Base-by-base conservation (phyloP, 192 early-diverging fungal genomes). In the Entomortierella parvispora region DNA sequence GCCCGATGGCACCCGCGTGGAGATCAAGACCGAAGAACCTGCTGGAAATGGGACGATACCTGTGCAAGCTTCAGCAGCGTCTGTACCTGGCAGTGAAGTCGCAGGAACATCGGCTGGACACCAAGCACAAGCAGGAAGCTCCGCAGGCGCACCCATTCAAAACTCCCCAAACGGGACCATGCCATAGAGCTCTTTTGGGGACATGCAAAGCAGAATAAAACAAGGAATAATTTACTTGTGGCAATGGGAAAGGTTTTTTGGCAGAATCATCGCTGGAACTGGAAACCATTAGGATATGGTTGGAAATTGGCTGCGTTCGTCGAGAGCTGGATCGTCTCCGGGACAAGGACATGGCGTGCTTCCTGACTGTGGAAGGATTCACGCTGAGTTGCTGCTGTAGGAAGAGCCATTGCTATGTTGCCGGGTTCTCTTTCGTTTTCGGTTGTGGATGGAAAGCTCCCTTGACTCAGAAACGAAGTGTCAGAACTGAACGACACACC, bases 251-350 rank as follows among this genome's bases (percentile, higher is more conserved):
- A n/a, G n/a, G n/a, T n/a, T n/a, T n/a, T 9, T 40, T 40, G 37
- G 12, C 12, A 20, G 48, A 25, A 22, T 45, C 17, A 68, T n/a
- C 61, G 45, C 29, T 77, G 74, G 32, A 77, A 64, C 23, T 77
- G 74, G 48, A 68, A 68, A 9, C 55, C 59, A 28, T 67, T 68
- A 10, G 50, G 72, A 34, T 53, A 68, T 5, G 72, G 72, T 12
- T 66, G 71, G 40, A 66, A 68, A 18, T 68, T 76, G 45, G 71
- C 58, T 22, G 44, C 63, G 37, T 67, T 67, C 20, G 64, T 67
- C 51, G 74, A 68, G 31, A 64, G 53, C 34, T 77, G 74, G 31
- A 77, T 68, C 14, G 60, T 76, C 26, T 76, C 72, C 37, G 72
- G 59, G 20, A 62, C 45, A 5, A 76, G 59, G 18, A 75, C 22